Base-by-base conservation (phyloP, 2,329 filamentous ascomycete genomes). In the Curvularia verruculosa region DNA sequence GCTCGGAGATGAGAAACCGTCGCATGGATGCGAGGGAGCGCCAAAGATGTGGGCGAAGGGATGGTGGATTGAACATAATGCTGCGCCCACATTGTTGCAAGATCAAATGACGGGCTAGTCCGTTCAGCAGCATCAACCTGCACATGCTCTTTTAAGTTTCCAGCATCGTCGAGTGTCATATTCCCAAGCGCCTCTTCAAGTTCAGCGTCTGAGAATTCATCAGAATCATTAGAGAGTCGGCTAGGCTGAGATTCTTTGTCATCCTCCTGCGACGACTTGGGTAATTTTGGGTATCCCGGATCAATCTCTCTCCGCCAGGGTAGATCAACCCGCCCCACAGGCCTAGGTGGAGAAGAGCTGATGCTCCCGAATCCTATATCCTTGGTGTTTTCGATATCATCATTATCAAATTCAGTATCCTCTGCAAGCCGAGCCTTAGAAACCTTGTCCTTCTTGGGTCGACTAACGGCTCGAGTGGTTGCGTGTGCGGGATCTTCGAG, bases 1-100 rank as follows among this genome's bases (percentile, higher is more conserved):
- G 71, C 69, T 12, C 72, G 72, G 13, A 76, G 66, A 49, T 68
- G 70, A 2, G 69, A 56, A 2, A 70, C 29, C 5, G 72, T 75
- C 28, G 72, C 72, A 21, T 69, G 71, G 36, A 73, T 70, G 18
- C 66, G 64, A 9, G 70, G 59, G 12, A 61, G 66, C 8, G 46
- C 18, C 8, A 28, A 53, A 3, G 65, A 61, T 15, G 46, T 40
- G 15, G 67, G 58, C 1, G 60, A 62, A n/a, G 73, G 73, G 37
- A 75, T 70, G 8, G 71, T 71, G 23, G 56, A 58, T 23, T 43
- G n/a, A 26, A 74, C 66, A 56, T 74, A 71, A 12, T 57, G 37
- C 12, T 64, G 63, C 9, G 72, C 68, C 74, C 74, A 76, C 18
- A 41, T 41, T 10, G 68, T 69, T 23, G 72, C 74, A n/a, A 58